Base-by-base conservation (phyloP, 192 early-diverging fungal species). In the Pilobolus umbonatus region DNA sequence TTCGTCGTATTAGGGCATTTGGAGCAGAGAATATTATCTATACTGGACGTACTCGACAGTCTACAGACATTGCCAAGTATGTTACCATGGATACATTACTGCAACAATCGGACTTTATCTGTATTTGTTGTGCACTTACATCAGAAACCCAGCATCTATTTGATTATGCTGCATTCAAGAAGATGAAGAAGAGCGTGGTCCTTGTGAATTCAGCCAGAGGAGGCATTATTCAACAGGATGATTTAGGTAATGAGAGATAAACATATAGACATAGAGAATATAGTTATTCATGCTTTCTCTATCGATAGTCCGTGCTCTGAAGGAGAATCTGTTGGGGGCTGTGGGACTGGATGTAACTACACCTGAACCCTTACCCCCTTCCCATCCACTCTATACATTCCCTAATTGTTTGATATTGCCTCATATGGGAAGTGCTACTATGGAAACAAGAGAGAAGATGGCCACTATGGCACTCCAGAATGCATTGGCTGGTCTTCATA, bases 261-360 rank as follows among this genome's bases (percentile, higher is more conserved):
- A 3, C 12, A 17, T 32, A 28, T 2, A 11, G 3, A 26, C 17
- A n/a, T n/a, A 40, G 17, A 11, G 10, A 58, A 1, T 22, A 26
- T 34, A 54, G 11, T 21, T 21, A 34, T 24, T 35, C 29, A 17
- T 47, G n/a, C 8, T 25, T 19, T 22, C 21, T 46, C 25, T 47
- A 26, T 22, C 19, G 55, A 60, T 89, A 56, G 72, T 82, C 21
- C 68, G 64, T 3, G 90, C 90, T 11, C 64, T 95, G 45, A 67
- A 80, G n/a, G 71, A 75, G 3, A 72, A 74, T 0, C 58, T 62
- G 35, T 62, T 93, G 36, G 87, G 79, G 7, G 79, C 77, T 15
- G 89, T 85, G 1, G 93, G 88, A 19, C 64, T 94, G 53, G 93
- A 95, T 65, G 91, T 94, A 14, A 93, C 87, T 0, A 85, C 85